Evolutionary conservation across 768 basidiomycete species (phyloP).

Genomic region (Termitomyces sp.): DNA sequence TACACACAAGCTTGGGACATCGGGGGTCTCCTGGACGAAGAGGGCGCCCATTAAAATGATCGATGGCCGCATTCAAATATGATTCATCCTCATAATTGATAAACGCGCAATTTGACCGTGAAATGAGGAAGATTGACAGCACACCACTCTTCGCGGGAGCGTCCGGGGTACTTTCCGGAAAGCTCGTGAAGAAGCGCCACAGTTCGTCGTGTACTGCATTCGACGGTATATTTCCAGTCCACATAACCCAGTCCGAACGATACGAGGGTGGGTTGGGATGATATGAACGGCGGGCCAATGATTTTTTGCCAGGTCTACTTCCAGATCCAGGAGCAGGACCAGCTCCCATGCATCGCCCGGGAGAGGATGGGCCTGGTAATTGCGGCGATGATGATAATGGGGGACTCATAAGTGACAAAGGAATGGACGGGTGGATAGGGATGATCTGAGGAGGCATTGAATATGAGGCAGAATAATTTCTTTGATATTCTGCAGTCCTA

Average conservation of each 20-base stretch:
- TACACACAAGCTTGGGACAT: slow-evolving; percentile 78
- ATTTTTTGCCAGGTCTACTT: slow-evolving; percentile 18
- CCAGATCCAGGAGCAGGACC: slow-evolving; percentile 3
- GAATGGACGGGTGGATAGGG: slow-evolving; percentile 8
- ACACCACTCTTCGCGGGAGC: slow-evolving; percentile 43
- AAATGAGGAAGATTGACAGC: slow-evolving; percentile 84
- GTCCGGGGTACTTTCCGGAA: slow-evolving; percentile 5
- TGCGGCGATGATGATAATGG: slow-evolving; percentile 10
- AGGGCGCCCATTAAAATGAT: slow-evolving; percentile 62
- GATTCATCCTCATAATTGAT: slow-evolving; percentile 74
- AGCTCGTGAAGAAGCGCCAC: slow-evolving; percentile 71
- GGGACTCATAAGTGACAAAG: slow-evolving; percentile 16
- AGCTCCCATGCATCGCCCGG: slow-evolving; percentile 1
- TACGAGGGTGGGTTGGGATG: slow-evolving; percentile 69
- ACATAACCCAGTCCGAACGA: slow-evolving; percentile 92
- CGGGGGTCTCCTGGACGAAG: slow-evolving; percentile 66
- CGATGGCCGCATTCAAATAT: slow-evolving; percentile 61
- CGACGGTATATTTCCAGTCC: slow-evolving; percentile 88
- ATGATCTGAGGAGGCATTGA: slow-evolving; percentile 21
- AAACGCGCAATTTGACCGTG: slow-evolving; percentile 94
- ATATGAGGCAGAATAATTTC: slow-evolving; percentile 25
- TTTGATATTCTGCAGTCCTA: slow-evolving; percentile 21
- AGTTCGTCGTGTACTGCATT: slow-evolving; percentile 83
- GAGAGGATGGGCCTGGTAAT: slow-evolving; percentile 1
- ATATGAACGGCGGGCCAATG: slow-evolving; percentile 44